Evolutionary conservation across 768 basidiomycete species (phyloP), one percentile per base, ranked within the genome.

Genomic region (Candolleomyces aberdarensis): DNA sequence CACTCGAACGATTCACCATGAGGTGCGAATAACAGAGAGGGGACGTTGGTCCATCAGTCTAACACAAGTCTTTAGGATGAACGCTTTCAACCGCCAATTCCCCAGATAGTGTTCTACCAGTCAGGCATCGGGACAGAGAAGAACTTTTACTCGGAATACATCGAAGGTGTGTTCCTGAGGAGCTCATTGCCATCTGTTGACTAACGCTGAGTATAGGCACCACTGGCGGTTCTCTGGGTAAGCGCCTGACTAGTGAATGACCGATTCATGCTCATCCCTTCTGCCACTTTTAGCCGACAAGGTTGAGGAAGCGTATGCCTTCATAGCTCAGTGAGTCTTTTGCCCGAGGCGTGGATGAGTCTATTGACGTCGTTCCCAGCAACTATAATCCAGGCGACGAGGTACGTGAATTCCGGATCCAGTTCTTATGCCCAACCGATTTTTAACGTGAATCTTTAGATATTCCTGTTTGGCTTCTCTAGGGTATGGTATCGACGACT

Each of bases 401-500:
- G 77, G 89, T 87, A 36, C 11, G 36, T 8, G 36, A 36, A 1
- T 11, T 36, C 64, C 22, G 66, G 58, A 11, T 19, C 32, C 52
- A 39, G 5, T 39, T 19, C n/a, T 48, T 32, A 57, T 17, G 15
- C 32, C 15, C n/a, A 46, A 9, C 31, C 40, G 43, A 60, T 66
- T 29, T 68, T 56, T 15, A 19, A 29, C 47, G 47, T 14, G 44
- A 51, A n/a, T 55, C 26, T 50, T 7, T 59, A 91, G 89, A 85
- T 91, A 14, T 91, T 87, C 70, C 77, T 90, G 31, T 91, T 91
- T 70, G 89, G 89, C 7, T 91, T 91, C 71, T 90, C 88, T 15
- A 78, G 89, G 69, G 87, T 87, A 68, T 62, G 80, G 40, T 22
- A 13, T 26, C 10, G 17, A 41, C 7, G 29, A 19, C 15, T 22